These are phyloP conservation scores for Trichoderma gamsii DNA, from an alignment of 495 filamentous ascomycete species.

Conservation along the genomic window DNA sequence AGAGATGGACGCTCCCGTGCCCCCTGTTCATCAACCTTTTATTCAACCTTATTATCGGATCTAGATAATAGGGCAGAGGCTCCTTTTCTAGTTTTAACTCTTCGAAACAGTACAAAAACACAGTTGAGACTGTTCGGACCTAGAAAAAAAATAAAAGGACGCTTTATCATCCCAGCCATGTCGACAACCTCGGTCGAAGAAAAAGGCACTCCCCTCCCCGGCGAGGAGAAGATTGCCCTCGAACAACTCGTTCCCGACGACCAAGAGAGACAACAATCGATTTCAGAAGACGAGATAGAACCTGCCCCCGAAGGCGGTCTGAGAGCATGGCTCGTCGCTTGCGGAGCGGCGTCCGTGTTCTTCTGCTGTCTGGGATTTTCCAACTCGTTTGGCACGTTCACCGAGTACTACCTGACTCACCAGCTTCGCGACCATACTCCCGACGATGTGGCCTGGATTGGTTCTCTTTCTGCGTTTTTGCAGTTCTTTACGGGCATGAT, in stretches of 20 bases:
- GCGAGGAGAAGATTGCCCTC: neutral
- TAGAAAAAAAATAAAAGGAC: too few relatives aligned
- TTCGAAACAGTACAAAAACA: too few relatives aligned
- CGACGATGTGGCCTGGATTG: conserved; percentile 57
- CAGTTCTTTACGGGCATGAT: conserved; percentile 42
- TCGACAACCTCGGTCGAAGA: neutral
- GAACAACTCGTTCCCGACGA: too few relatives aligned
- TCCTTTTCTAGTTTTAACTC: too few relatives aligned
- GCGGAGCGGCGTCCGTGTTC: conserved; percentile 27
- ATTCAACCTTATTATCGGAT: too few relatives aligned
- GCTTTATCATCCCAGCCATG: neutral
- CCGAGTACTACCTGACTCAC: conserved; percentile 52
- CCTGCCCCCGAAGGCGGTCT: conserved; percentile 30
- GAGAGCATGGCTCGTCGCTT: conserved; percentile 30
- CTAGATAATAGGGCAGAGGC: too few relatives aligned
- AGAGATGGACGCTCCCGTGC: too few relatives aligned
- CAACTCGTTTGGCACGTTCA: conserved; percentile 59
- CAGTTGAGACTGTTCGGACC: too few relatives aligned
- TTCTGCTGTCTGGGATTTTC: conserved; percentile 56
- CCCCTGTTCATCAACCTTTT: too few relatives aligned
- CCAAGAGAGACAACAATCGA: neutral
- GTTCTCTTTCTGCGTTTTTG: conserved; percentile 45
- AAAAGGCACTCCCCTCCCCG: neutral
- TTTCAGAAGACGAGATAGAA: neutral
- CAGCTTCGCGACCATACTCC: conserved; percentile 41